Base-by-base conservation (phyloP, 2,329 filamentous ascomycete genomes). In the Fusarium sp. region DNA sequence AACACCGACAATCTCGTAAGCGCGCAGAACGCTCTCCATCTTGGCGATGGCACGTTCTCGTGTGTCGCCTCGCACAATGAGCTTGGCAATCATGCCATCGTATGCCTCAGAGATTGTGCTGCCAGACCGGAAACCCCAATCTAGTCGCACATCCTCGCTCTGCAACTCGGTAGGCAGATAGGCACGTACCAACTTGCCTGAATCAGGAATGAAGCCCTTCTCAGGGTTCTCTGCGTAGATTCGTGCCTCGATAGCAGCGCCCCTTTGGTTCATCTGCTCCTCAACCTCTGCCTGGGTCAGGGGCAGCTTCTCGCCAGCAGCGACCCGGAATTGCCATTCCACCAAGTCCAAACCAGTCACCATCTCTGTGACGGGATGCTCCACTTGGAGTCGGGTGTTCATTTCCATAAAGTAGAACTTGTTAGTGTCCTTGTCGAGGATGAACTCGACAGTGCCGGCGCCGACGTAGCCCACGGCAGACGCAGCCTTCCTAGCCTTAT, bases 71-170 rank as follows among this genome's bases (percentile, higher is more conserved):
- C 94, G 90, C 7, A 98, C 94, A 77, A 99, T 99, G 62, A 99
- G 89, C 84, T 99, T 99, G 52, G 96, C 94, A 76, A 99, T 98
- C 96, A 99, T 99, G 31, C 96, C 96, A 77, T 99, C 96, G 82
- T 99, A 99, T 64, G 96, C 94, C 67, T 96, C 94, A 0, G 95
- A 97, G 4, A 99, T 94, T 72, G 94, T 94, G 80, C 98, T 96
- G 29, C 96, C 96, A 76, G 95, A 89, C 31, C 95, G 90, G 81
- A 98, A 98, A 2, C 96, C 96, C 54, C 95, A 95, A 79, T 99
- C 96, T 74, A 99, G 95, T 45, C 96, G 92, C 35, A 98, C 89
- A 72, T 95, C 93, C 1, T 92, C 88, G 40, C 62, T 76, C 29
- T 76, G 90, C 89, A 7, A 89, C 85, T 58, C 85, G 82, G 37